A percentile compares a stretch with the other conserved stretches of the same genome.
These are phyloP conservation scores for Ascochyta clinopodiicola DNA, from an alignment of 2,329 filamentous ascomycete species.

Conservation along the genomic window DNA sequence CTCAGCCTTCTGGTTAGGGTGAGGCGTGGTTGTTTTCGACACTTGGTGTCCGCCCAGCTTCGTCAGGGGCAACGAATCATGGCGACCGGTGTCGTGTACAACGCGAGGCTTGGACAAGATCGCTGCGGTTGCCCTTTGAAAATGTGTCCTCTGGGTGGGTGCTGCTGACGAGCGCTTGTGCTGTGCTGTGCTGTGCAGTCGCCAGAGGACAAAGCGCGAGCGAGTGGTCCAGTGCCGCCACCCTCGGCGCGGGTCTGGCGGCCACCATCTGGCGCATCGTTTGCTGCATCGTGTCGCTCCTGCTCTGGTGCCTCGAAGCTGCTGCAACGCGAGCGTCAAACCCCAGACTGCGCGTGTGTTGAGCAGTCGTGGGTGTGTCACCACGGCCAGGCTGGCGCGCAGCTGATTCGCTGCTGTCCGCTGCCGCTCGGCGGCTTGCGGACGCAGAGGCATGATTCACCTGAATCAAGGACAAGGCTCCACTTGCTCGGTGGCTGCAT, in stretches of 20 bases:
- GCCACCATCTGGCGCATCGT: slow-evolving; percentile 12
- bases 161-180: slow-evolving; percentile 28
- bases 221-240: slow-evolving; percentile 24
- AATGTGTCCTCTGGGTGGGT: slow-evolving; percentile 26
- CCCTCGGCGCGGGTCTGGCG: slow-evolving; percentile 19
- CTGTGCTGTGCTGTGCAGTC: background rate
- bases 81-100: slow-evolving; percentile 14
- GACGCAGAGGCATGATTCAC: slow-evolving; percentile 31
- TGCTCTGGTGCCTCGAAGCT: slow-evolving; percentile 33
- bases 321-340: slow-evolving; percentile 40
- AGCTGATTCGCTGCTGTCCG: slow-evolving; percentile 26
- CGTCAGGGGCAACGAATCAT: slow-evolving; percentile 22
- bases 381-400: slow-evolving; percentile 21
- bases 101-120: slow-evolving; percentile 27
- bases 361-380: slow-evolving; percentile 32
- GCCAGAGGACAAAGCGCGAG: slow-evolving; percentile 13
- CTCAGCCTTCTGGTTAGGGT: slow-evolving; percentile 38
- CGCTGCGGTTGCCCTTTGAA: slow-evolving; percentile 20
- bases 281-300: slow-evolving; percentile 12
- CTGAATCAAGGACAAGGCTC: slow-evolving; percentile 33
- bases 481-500: slow-evolving; percentile 31
- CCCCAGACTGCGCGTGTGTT: slow-evolving; percentile 27
- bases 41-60: slow-evolving; percentile 13
- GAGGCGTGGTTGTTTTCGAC: slow-evolving; percentile 35
- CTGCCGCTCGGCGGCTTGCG: slow-evolving; percentile 36